Evolutionary conservation across 257 asterid genomes (phyloP), one percentile per base, ranked within the genome.

Genomic region (Nicotiana paniculata): DNA sequence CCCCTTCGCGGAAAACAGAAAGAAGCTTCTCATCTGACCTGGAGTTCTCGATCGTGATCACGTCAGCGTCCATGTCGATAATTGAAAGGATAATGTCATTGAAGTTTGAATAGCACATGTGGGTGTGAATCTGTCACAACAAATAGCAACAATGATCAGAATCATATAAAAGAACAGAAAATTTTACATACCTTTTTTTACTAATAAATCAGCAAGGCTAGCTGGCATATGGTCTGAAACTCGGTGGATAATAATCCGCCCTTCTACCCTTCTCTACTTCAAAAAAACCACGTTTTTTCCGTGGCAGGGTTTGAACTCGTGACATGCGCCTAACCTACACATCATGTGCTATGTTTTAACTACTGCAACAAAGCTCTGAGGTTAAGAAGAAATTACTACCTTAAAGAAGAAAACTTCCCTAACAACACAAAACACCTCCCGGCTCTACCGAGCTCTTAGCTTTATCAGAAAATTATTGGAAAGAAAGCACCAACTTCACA

Each of bases 41-140:
- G 2, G 99, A 95, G 93, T 95, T 95, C 91, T 95, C 99, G 4
- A 95, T 95, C 63, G 98, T 95, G 91, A 95, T 95, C 83, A 95
- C 99, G 58, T 95, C 99, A 17, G 99, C 98, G 37, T 95, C 99
- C 98, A 95, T 93, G 93, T 95, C 82, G 66, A 95, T 93, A 88
- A 95, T 95, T n/a, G 99, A 95, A 81, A 92, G 97, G 88, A 95
- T 95, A 85, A 95, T 95, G 88, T 93, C 99, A 26, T 95, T 95
- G 97, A 95, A 95, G 97, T 95, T 95, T 85, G 99, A 93, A 90
- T 95, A 95, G 91, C 99, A 93, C 99, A 95, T 95, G 91, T 95
- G 99, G 77, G 99, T 95, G 90, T 95, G 99, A 87, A 95, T 92
- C 98, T 93, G 93, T 74, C 55, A 7, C 21, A 26, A 13, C 46